Conservation (phyloP, 2,329 filamentous ascomycete genomes). For the Penicillium sp. region DNA sequence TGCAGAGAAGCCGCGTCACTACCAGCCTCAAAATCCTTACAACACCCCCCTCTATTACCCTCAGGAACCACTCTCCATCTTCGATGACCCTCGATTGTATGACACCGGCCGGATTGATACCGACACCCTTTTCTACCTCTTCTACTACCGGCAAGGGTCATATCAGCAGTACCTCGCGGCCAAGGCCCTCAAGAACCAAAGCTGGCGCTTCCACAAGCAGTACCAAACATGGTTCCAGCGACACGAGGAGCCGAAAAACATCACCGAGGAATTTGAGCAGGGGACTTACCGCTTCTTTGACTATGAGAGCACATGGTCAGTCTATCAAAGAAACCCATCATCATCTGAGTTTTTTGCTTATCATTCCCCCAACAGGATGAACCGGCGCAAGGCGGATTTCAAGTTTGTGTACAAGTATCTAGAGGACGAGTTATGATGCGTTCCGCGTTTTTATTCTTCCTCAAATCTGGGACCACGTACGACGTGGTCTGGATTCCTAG, state of each 20-base stretch:
- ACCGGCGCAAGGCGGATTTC: slow-evolving; percentile 93
- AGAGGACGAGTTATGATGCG: slow-evolving; percentile 72
- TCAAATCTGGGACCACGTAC: too few relatives aligned
- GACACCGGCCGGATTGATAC: slow-evolving; percentile 71
- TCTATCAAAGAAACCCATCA: too few relatives aligned
- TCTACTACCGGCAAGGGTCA: slow-evolving; percentile 96
- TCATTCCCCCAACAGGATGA: slow-evolving; percentile 66
- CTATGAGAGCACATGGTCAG: slow-evolving; percentile 97
- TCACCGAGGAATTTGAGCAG: slow-evolving; percentile 97
- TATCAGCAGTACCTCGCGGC: slow-evolving; percentile 94
- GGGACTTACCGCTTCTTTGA: slow-evolving; percentile 99
- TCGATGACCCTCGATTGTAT: slow-evolving; percentile 86
- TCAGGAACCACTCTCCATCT: slow-evolving; percentile 82
- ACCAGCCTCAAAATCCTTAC: slow-evolving; percentile 75
- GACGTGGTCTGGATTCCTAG: neutral
- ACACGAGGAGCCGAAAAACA: slow-evolving; percentile 96
- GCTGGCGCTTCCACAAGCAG: slow-evolving; percentile 98
- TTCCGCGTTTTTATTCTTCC: neutral
- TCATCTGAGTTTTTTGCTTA: slow-evolving; percentile 11
- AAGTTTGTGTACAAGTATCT: slow-evolving; percentile 98
- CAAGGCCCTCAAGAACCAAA: slow-evolving; percentile 95
- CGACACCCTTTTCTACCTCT: slow-evolving; percentile 95
- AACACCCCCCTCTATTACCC: slow-evolving; percentile 79
- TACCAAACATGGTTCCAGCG: slow-evolving; percentile 99
- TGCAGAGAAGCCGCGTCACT: slow-evolving; percentile 73